Evolutionary conservation across 441 rosid species (phyloP).

Genomic region (Mallotus repandus): DNA sequence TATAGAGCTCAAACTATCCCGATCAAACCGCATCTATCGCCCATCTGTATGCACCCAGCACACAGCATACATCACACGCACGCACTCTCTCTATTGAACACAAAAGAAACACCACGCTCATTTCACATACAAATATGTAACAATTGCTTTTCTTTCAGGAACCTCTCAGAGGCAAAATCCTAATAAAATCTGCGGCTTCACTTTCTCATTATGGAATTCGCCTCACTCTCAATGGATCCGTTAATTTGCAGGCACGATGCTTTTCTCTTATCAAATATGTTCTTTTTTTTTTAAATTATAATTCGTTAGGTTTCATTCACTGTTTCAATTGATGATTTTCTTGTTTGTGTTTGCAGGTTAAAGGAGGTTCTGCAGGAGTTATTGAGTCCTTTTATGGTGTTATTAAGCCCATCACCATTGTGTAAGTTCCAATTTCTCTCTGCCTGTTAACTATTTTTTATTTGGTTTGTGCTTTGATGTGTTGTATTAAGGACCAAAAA

Average conservation of each 20-base stretch:
- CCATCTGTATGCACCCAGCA: conserved; percentile 45
- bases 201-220: conserved; percentile 68
- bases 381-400: conserved; percentile 78
- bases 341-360: conserved; percentile 43
- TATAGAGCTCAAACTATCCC: conserved; percentile 57
- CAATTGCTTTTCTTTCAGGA: conserved; percentile 41
- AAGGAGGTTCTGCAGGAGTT: conserved; percentile 91
- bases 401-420: conserved; percentile 67
- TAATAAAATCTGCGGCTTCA: conserved; percentile 58
- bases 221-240: conserved; percentile 63
- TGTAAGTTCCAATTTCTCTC: conserved; percentile 35
- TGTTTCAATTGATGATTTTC: background rate
- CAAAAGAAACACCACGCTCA: too few species aligned
- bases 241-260: conserved; percentile 54
- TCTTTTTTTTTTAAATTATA: background rate
- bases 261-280: conserved; percentile 13
- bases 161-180: conserved; percentile 59
- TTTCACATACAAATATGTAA: too few species aligned
- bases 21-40: conserved; percentile 65
- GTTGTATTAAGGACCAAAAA: too few species aligned
- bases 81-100: conserved; percentile 7
- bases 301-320: background rate
- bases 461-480: too few species aligned
- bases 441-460: too few species aligned
- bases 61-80: background rate